Percentiles rank a stretch among this genome's conserved stretches.
Evolutionary conservation across 768 basidiomycete species (phyloP).

Genomic region (Infundibulicybe gibba): DNA sequence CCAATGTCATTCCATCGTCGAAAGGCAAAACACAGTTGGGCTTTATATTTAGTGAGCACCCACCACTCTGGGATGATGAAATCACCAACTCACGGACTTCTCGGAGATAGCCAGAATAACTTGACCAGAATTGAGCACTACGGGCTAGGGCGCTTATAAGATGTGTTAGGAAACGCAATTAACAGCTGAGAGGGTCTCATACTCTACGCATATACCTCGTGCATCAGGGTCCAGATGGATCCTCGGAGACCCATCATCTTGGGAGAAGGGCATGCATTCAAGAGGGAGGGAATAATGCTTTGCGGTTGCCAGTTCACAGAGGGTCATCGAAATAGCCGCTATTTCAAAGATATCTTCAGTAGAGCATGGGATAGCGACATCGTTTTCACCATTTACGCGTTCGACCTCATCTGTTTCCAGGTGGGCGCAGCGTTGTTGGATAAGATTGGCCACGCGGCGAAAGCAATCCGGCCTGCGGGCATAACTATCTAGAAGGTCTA

Average conservation of each 20-base stretch:
- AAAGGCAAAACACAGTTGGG: conserved; percentile 75
- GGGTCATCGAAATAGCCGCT: conserved; percentile 77
- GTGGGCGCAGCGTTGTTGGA: conserved; percentile 49
- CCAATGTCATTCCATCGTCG: conserved; percentile 75
- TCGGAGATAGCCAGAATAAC: conserved; percentile 79
- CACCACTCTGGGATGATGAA: conserved; percentile 1
- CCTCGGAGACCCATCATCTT: conserved; percentile 10
- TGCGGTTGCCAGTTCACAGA: conserved; percentile 78
- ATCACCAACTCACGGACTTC: conserved; percentile 65
- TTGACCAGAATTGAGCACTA: conserved; percentile 83
- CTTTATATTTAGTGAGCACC: conserved; percentile 26
- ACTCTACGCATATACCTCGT: conserved; percentile 55
- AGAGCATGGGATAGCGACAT: background rate
- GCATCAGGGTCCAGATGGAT: conserved; percentile 11
- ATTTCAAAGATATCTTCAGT: background rate
- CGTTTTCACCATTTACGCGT: conserved; percentile 50
- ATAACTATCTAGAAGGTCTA: conserved; percentile 32
- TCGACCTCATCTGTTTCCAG: conserved; percentile 58
- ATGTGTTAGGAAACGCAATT: background rate
- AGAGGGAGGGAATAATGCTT: conserved; percentile 62
- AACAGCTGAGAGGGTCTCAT: background rate
- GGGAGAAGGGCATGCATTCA: conserved; percentile 49
- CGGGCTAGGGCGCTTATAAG: conserved; percentile 60
- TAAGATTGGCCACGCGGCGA: conserved; percentile 42
- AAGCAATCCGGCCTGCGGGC: conserved; percentile 60